Conservation (phyloP, 1,284 basidiomycete species). For the Malassezia dermatis region DNA sequence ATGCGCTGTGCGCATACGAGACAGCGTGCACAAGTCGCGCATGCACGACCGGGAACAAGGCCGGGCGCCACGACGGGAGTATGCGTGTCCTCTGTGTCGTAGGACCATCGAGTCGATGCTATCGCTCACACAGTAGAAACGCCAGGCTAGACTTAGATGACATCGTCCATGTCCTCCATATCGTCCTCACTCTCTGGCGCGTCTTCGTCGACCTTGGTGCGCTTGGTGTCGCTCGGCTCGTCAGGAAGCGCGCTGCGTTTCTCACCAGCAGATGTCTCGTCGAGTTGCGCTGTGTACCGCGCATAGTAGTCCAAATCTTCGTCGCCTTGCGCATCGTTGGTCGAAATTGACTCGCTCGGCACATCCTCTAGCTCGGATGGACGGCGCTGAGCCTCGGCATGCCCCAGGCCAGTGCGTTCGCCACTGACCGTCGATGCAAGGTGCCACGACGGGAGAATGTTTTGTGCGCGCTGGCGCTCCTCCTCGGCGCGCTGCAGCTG, state of each 20-base stretch:
- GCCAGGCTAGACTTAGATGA: slow-evolving; percentile 18
- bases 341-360: slow-evolving; percentile 18
- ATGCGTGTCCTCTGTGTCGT: slow-evolving; percentile 43
- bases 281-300: slow-evolving; percentile 33
- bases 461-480: slow-evolving; percentile 58
- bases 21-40: slow-evolving; percentile 35
- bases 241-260: slow-evolving; percentile 12
- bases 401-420: slow-evolving; percentile 71
- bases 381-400: slow-evolving; percentile 22
- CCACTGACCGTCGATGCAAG: slow-evolving; percentile 87
- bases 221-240: neutral
- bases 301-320: slow-evolving; percentile 43
- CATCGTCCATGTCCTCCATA: slow-evolving; percentile 39
- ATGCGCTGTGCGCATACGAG: slow-evolving; percentile 40
- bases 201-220: neutral
- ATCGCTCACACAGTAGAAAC: neutral
- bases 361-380: slow-evolving; percentile 17
- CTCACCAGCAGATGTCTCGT: slow-evolving; percentile 7
- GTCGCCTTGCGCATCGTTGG: slow-evolving; percentile 15
- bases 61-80: slow-evolving; percentile 32
- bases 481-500: slow-evolving; percentile 37
- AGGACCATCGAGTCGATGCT: slow-evolving; percentile 13
- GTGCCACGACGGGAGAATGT: slow-evolving; percentile 84
- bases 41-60: slow-evolving; percentile 35
- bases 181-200: slow-evolving; percentile 23